These are phyloP conservation scores for Microcyclospora tardicrescens DNA, from an alignment of 2,329 filamentous ascomycete species.

Conservation along the genomic window DNA sequence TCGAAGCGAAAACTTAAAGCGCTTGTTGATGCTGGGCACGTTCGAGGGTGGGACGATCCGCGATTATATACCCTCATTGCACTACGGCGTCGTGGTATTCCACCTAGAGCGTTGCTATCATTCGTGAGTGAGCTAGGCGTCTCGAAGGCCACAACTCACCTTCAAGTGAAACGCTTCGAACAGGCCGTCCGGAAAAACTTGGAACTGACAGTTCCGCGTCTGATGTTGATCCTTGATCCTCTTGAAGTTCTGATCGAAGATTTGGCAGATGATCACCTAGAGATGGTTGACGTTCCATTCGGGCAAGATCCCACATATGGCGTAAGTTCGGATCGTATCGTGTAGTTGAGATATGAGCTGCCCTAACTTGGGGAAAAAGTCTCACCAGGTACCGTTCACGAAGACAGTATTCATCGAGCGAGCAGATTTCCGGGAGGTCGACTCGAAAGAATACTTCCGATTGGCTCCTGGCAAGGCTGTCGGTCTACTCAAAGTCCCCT, in stretches of 20 bases:
- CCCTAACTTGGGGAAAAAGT: slow-evolving; percentile 55
- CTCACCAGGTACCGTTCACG: slow-evolving; percentile 52
- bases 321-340: no score
- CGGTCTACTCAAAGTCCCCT: slow-evolving; percentile 57
- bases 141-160: slow-evolving; percentile 66
- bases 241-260: slow-evolving; percentile 73
- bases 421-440: slow-evolving; percentile 61
- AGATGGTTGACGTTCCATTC: slow-evolving; percentile 61
- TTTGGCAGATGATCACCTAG: slow-evolving; percentile 51
- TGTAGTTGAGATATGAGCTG: no score
- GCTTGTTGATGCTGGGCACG: slow-evolving; percentile 53
- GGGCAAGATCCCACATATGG: no score
- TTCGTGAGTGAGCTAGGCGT: slow-evolving; percentile 89
- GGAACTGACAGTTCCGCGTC: slow-evolving; percentile 71
- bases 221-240: slow-evolving; percentile 83
- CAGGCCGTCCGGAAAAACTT: slow-evolving; percentile 74
- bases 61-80: slow-evolving; percentile 78
- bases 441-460: slow-evolving; percentile 63
- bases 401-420: slow-evolving; percentile 75
- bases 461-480: slow-evolving; percentile 63
- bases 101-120: slow-evolving; percentile 73
- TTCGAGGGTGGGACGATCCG: slow-evolving; percentile 66
- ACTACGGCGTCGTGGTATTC: slow-evolving; percentile 71
- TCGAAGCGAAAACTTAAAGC: slow-evolving; percentile 75
- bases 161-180: slow-evolving; percentile 73